Evolutionary conservation across 2,329 filamentous ascomycete genomes (phyloP).

Genomic region (Colletotrichum trifolii): DNA sequence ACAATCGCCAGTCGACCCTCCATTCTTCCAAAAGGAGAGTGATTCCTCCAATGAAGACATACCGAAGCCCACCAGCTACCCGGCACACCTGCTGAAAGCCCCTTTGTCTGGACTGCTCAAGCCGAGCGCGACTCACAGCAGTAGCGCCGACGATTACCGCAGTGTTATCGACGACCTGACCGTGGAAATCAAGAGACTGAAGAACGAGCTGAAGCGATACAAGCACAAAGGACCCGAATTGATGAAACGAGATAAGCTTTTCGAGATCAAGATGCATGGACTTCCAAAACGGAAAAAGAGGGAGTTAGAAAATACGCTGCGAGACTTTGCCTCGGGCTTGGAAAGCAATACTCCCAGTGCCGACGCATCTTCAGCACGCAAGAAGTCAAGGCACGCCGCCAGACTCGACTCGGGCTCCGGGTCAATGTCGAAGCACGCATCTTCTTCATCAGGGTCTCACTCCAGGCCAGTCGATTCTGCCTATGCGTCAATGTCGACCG

Average conservation of each 20-base stretch:
- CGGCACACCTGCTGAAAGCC: constrained; percentile 40
- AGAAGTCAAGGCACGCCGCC: constrained; percentile 54
- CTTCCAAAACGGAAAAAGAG: constrained; percentile 78
- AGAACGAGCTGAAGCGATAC: constrained; percentile 77
- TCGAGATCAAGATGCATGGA: constrained; percentile 84
- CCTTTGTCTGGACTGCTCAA: constrained; percentile 41
- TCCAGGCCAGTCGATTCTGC: constrained; percentile 69
- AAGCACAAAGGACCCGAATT: constrained; percentile 74
- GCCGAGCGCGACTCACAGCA: constrained; percentile 57
- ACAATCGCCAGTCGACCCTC: constrained; percentile 57
- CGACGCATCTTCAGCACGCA: constrained; percentile 58
- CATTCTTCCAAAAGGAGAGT: constrained; percentile 65
- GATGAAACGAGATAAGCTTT: constrained; percentile 79
- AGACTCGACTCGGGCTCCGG: constrained; percentile 55
- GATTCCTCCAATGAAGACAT: constrained; percentile 63
- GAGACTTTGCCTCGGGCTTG: constrained; percentile 70
- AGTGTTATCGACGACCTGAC: constrained; percentile 91
- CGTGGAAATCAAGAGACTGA: constrained; percentile 83
- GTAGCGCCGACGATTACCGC: constrained; percentile 78
- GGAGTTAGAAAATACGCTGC: constrained; percentile 79
- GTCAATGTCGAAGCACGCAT: constrained; percentile 62
- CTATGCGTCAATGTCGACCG: constrained; percentile 74
- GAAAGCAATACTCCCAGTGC: constrained; percentile 53
- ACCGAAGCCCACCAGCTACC: constrained; percentile 32
- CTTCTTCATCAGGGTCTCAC: constrained; percentile 64